A percentile compares a stretch with the other conserved stretches of the same genome.
These are phyloP conservation scores for Chloris gayana DNA, from an alignment of 176 grass and related monocot species.

Conservation along the genomic window DNA sequence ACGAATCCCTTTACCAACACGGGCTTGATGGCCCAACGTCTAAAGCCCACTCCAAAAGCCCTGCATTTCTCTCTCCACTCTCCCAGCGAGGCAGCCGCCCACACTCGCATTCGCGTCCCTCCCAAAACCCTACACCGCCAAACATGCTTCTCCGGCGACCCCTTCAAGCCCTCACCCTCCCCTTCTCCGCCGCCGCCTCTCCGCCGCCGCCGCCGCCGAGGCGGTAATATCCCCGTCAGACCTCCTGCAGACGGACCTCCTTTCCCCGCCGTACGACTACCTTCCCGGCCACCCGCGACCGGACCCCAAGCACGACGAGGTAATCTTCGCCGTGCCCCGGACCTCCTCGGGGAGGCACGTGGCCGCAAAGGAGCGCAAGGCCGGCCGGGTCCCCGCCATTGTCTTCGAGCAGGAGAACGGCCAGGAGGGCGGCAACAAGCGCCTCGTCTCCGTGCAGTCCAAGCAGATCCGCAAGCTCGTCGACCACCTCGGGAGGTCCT, in stretches of 20 bases:
- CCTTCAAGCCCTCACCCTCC: conserved; percentile 43
- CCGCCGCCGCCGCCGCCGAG: conserved; percentile 22
- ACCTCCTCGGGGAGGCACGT: conserved; percentile 55
- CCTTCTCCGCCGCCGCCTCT: conserved; percentile 37
- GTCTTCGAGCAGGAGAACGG: conserved; percentile 93
- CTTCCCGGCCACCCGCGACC: conserved; percentile 77
- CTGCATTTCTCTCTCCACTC: too few species aligned
- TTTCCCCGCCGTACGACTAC: conserved; percentile 62
- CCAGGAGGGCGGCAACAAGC: conserved; percentile 83
- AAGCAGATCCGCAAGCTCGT: conserved; percentile 99
- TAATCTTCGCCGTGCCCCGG: conserved; percentile 68
- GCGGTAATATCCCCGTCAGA: background rate
- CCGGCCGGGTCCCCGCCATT: conserved; percentile 75
- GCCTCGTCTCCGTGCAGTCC: conserved; percentile 70
- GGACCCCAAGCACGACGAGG: conserved; percentile 83
- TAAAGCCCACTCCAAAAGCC: too few species aligned
- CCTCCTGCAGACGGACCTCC: background rate
- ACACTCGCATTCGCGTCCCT: background rate
- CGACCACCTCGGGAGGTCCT: conserved; percentile 85
- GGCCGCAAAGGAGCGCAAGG: conserved; percentile 78
- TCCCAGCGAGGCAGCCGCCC: background rate
- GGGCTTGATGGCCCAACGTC: too few species aligned
- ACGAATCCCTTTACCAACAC: too few species aligned
- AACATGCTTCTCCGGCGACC: conserved; percentile 76
- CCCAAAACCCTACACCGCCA: conserved; percentile 52